Evolutionary conservation across 306 rosid genomes (phyloP).

Genomic region (Sicyos baderoa): DNA sequence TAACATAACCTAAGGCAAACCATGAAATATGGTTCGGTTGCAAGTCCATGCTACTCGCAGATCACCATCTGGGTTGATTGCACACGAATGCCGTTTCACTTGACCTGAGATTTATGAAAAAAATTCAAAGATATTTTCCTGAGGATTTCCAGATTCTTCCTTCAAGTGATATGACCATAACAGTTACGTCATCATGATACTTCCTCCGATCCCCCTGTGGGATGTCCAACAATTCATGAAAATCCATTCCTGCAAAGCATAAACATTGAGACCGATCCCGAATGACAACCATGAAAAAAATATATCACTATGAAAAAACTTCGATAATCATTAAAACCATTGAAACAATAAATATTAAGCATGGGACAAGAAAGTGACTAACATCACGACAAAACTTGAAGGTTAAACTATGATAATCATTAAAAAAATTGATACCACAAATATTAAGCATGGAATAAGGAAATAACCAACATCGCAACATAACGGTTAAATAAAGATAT

Average conservation of each 20-base stretch:
- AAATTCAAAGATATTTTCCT: slow-evolving; percentile 69
- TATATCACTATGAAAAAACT: neutral
- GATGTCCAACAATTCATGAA: slow-evolving; percentile 90
- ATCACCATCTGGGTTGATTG: slow-evolving; percentile 27
- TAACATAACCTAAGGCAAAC: slow-evolving; percentile 23
- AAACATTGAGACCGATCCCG: neutral
- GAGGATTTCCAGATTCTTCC: slow-evolving; percentile 99
- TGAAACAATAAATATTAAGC: too few species aligned
- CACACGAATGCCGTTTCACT: slow-evolving; percentile 22
- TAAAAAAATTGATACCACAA: too few species aligned
- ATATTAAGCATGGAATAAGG: neutral
- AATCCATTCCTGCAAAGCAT: slow-evolving; percentile 75
- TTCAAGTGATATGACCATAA: slow-evolving; percentile 95
- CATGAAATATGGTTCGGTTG: slow-evolving; percentile 50
- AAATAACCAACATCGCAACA: neutral
- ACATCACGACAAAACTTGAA: too few species aligned
- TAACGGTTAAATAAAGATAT: neutral
- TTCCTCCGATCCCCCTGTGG: slow-evolving; percentile 97
- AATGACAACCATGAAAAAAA: neutral
- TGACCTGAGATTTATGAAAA: slow-evolving; percentile 23
- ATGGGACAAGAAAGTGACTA: neutral
- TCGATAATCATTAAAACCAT: neutral
- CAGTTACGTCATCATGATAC: slow-evolving; percentile 98
- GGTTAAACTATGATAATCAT: neutral
- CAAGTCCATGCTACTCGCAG: slow-evolving; percentile 32